Evolutionary conservation across 208 protist species (phyloP), one percentile per base, ranked within the genome.

Genomic region (Leishmania arabica): DNA sequence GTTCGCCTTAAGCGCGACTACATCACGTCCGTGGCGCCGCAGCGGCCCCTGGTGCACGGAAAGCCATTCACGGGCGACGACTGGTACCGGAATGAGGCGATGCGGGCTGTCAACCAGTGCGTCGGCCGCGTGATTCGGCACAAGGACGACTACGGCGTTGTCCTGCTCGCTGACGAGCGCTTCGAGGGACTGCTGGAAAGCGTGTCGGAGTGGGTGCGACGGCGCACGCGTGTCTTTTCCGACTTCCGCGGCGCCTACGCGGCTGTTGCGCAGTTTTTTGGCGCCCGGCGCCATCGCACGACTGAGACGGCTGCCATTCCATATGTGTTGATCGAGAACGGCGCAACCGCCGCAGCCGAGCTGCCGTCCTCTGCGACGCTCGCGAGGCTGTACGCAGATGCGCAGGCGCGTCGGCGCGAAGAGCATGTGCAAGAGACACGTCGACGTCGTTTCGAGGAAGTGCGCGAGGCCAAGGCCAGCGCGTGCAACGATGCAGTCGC

Each of bases 111-210:
- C 11, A 99, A 99, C 83, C 99, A 99, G 90, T 98, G 98, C 69
- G 88, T 99, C 54, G 99, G 99, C 9, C 94, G 99, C 24, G 97
- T 99, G 37, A 99, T 99, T 82, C 94, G 99, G 2, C 99, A 99
- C 85, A 93, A 93, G 81, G 84, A 97, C 66, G 99, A 99, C 88
- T 99, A 98, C 85, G 99, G 98, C 53, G 95, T 93, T 60, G 93
- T 99, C 71, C 80, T 99, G 7, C 88, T 99, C n/a, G 85, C 86
- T 45, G 99, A 99, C 80, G 97, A 98, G 86, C 93, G 98, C n/a
- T 99, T 95, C 49, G 72, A 86, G 34, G 70, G 77, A 11, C 40
- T 86, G 31, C 77, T 89, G 45, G 51, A n/a, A 40, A 69, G 77
- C 60, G 78, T 98, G 7, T 92, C 93, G 24, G 88, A 90, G 58